Evolutionary conservation across 1,284 basidiomycete genomes (phyloP).

Genomic region (Cryptococcus floricola): DNA sequence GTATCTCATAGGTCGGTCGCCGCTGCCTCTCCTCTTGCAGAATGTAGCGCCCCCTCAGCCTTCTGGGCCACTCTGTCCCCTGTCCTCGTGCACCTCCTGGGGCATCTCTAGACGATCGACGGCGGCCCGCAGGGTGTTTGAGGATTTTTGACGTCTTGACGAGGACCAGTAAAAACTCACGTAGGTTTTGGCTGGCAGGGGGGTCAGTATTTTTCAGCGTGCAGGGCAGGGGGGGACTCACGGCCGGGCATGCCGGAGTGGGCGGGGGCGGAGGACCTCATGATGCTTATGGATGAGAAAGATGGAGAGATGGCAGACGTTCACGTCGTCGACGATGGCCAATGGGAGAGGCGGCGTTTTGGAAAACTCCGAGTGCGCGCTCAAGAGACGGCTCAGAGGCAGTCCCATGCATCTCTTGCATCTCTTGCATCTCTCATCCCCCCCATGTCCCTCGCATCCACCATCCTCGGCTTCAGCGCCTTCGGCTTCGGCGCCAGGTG

Average conservation of each 20-base stretch:
- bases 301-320: not conserved
- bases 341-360: constrained; percentile 9
- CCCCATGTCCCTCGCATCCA: constrained; percentile 65
- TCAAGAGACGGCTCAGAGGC: too few relatives aligned
- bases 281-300: constrained; percentile 42
- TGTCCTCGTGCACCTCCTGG: not conserved
- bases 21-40: too few relatives aligned
- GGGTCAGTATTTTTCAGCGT: constrained; percentile 5
- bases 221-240: constrained; percentile 50
- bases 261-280: constrained; percentile 64
- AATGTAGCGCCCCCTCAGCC: too few relatives aligned
- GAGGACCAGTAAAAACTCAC: constrained; percentile 11
- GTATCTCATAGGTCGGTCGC: too few relatives aligned
- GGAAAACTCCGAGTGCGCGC: constrained; percentile 10
- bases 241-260: constrained; percentile 66
- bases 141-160: not conserved
- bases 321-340: not conserved
- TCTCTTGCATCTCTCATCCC: not conserved
- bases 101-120: not conserved
- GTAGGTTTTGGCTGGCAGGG: constrained; percentile 38
- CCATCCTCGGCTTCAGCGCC: constrained; percentile 69
- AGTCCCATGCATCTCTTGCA: not conserved
- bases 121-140: not conserved
- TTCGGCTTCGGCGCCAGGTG: constrained; percentile 73
- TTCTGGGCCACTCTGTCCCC: too few relatives aligned